A percentile compares a stretch with the other conserved stretches of the same genome.
phyloP scores from a whole-genome alignment of 2,329 filamentous ascomycete species.

The Colletotrichum sp. region DNA sequence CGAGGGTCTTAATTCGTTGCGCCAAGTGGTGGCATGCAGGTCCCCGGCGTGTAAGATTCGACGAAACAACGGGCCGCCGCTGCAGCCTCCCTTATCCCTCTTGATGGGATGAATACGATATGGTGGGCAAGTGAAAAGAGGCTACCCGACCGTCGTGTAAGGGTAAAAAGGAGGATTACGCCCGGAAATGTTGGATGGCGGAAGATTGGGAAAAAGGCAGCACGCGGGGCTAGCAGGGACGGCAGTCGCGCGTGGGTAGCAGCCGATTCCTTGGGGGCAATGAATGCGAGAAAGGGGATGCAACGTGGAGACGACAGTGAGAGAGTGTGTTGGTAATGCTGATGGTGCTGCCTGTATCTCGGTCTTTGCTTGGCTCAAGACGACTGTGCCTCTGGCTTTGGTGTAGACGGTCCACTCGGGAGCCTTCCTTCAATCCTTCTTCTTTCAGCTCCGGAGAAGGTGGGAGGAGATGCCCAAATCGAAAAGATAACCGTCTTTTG shows the following conservation, averaged over 20 bases:
- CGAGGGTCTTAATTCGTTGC: neutral
- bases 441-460: neutral
- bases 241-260: conserved; percentile 10
- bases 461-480: neutral
- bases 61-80: neutral
- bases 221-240: neutral
- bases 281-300: conserved; percentile 15
- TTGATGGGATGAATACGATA: neutral
- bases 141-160: neutral
- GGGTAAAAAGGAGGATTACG: neutral
- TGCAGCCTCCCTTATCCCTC: neutral
- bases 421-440: neutral
- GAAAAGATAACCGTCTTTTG: neutral
- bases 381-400: neutral
- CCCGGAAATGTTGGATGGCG: neutral
- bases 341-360: neutral
- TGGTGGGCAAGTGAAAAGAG: neutral
- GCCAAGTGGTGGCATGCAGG: neutral
- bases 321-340: neutral
- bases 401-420: neutral
- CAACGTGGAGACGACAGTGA: conserved; percentile 9
- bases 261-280: conserved; percentile 4
- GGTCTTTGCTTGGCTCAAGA: neutral
- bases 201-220: neutral
- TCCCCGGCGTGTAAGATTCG: neutral